Evolutionary conservation across 1,284 basidiomycete species (phyloP), one percentile per base, ranked within the genome.

Genomic region (Boletus albobrunnescens): DNA sequence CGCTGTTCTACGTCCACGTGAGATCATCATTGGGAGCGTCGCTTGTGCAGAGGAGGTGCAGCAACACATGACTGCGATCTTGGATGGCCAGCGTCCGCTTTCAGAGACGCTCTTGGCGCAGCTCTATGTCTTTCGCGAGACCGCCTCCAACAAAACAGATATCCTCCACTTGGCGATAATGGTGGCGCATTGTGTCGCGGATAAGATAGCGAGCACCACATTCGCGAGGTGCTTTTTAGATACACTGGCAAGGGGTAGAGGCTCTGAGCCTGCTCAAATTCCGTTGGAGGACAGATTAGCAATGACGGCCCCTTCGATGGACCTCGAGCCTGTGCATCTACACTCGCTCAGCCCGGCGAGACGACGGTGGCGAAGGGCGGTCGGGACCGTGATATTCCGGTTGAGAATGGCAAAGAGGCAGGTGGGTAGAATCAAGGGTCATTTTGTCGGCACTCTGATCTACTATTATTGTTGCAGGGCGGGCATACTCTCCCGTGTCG

Each of bases 401-500:
- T 40, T n/a, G 14, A 27, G 6, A 27, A 30, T 40, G 26, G 26
- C 12, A 12, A 40, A 30, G 27, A 41, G 14, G 24, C 32, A 9
- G n/a, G 38, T 28, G 12, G 23, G 36, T 37, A 7, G 0, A 11
- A 14, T 37, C 16, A n/a, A n/a, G n/a, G n/a, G n/a, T n/a, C n/a
- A n/a, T n/a, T n/a, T n/a, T n/a, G n/a, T n/a, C n/a, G n/a, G n/a
- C n/a, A n/a, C n/a, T n/a, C n/a, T n/a, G n/a, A n/a, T n/a, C 22
- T 22, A 22, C 6, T 22, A 6, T 14, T 17, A 32, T 38, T 22
- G 0, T 14, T 32, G 14, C 55, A 82, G 80, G 80, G 79, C 6
- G 79, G 81, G 1, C 78, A 82, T 47, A 76, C 77, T 0, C 67
- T 83, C 10, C 79, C 79, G 0, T 61, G 73, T 47, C 67, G 58